phyloP scores from a whole-genome alignment of 176 grass and related monocot species.

The Cenchrus americanus region DNA sequence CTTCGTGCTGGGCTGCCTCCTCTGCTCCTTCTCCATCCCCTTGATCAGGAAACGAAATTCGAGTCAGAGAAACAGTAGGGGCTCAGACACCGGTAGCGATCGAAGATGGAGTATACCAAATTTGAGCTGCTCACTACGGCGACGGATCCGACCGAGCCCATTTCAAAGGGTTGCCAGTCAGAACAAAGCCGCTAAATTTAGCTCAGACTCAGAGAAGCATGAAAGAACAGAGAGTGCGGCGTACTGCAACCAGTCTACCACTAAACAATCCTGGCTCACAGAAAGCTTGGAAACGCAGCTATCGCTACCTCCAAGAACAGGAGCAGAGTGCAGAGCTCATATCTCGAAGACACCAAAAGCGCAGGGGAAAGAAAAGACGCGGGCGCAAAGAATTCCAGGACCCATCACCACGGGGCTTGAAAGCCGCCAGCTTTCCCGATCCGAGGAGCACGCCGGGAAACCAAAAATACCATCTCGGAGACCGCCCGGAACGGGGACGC shows the following conservation, averaged over 20 bases:
- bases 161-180: slow-evolving; percentile 47
- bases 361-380: slow-evolving; percentile 18
- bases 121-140: slow-evolving; percentile 49
- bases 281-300: slow-evolving; percentile 16
- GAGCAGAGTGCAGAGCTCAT: neutral
- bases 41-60: slow-evolving; percentile 39
- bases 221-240: neutral
- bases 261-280: slow-evolving; percentile 3
- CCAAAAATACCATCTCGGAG: slow-evolving; percentile 24
- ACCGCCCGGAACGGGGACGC: slow-evolving; percentile 23
- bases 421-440: slow-evolving; percentile 46
- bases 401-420: slow-evolving; percentile 37
- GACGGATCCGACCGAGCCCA: slow-evolving; percentile 59
- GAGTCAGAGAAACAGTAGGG: slow-evolving; percentile 2
- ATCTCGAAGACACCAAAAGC: slow-evolving; percentile 30
- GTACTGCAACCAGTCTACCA: neutral
- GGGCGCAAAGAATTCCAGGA: slow-evolving; percentile 7
- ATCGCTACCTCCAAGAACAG: neutral
- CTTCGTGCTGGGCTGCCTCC: slow-evolving; percentile 43
- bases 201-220: slow-evolving; percentile 16
- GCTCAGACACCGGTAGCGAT: neutral
- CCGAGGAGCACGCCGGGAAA: slow-evolving; percentile 15
- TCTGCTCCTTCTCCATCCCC: slow-evolving; percentile 70
- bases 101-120: slow-evolving; percentile 55
- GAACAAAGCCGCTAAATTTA: slow-evolving; percentile 33